phyloP scores from a whole-genome alignment of 2,329 filamentous ascomycete species.

The Exophiala bonariae region DNA sequence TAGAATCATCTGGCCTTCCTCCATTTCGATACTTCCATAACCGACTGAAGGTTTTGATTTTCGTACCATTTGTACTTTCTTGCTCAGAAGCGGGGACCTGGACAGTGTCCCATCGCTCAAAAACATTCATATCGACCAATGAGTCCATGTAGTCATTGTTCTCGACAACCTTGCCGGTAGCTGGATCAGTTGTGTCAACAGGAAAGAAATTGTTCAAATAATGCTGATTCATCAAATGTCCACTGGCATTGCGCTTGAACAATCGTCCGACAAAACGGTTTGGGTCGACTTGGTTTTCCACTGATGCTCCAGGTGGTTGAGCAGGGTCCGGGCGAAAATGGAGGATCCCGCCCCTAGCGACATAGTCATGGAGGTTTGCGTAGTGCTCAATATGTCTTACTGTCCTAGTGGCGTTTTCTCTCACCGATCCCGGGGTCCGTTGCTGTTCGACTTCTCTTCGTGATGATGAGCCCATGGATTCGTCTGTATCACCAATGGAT shows the following conservation, averaged over 20 bases:
- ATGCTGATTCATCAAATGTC: conserved; percentile 47
- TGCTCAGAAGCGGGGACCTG: conserved; percentile 7
- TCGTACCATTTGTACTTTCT: conserved; percentile 15
- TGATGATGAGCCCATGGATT: conserved; percentile 4
- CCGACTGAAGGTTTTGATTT: conserved; percentile 39
- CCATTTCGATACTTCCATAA: conserved; percentile 44
- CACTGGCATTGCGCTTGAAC: conserved; percentile 44
- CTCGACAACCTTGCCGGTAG: conserved; percentile 27
- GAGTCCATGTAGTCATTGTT: conserved; percentile 38
- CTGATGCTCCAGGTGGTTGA: background rate
- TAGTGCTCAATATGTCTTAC: conserved; percentile 80
- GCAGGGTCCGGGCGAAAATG: conserved; percentile 39
- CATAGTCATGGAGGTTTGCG: conserved; percentile 71
- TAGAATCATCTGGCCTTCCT: conserved; percentile 24
- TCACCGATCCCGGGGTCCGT: background rate
- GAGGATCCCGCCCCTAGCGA: conserved; percentile 72
- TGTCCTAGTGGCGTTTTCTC: conserved; percentile 41
- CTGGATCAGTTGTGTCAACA: conserved; percentile 19
- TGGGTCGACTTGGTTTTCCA: background rate
- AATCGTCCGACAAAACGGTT: conserved; percentile 52
- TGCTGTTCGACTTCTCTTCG: conserved; percentile 4
- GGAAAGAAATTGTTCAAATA: conserved; percentile 46
- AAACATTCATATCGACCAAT: conserved; percentile 25
- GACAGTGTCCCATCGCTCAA: conserved; percentile 20
- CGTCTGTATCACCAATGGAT: conserved; percentile 23